phyloP scores from a whole-genome alignment of 2,329 filamentous ascomycete genomes.

The Botrytis aclada region DNA sequence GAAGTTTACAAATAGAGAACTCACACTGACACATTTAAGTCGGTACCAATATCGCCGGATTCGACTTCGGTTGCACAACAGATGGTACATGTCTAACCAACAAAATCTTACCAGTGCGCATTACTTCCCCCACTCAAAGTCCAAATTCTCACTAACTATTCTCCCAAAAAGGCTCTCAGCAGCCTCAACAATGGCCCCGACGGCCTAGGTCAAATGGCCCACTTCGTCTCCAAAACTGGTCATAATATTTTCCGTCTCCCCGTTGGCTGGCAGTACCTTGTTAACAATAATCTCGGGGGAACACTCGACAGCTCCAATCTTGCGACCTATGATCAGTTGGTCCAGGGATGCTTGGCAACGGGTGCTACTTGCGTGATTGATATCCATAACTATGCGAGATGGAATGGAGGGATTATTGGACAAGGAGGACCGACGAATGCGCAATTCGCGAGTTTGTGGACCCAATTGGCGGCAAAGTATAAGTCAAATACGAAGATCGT shows the following conservation, averaged over 20 bases:
- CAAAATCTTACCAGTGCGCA: slow-evolving; percentile 30
- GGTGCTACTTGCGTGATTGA: slow-evolving; percentile 60
- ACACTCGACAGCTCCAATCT: slow-evolving; percentile 48
- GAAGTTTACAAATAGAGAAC: not conserved
- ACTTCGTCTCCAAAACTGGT: slow-evolving; percentile 45
- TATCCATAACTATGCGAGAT: slow-evolving; percentile 57
- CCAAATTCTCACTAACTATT: not conserved
- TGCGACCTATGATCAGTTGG: slow-evolving; percentile 51
- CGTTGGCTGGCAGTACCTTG: slow-evolving; percentile 59
- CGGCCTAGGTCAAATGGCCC: slow-evolving; percentile 33
- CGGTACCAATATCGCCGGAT: slow-evolving; percentile 39
- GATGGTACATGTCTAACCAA: slow-evolving; percentile 40
- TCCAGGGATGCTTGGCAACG: slow-evolving; percentile 54
- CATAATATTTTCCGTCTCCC: slow-evolving; percentile 50
- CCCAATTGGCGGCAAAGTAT: slow-evolving; percentile 57
- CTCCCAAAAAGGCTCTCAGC: slow-evolving; percentile 31
- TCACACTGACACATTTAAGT: slow-evolving; percentile 21
- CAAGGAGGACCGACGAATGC: slow-evolving; percentile 61
- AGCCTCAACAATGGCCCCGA: slow-evolving; percentile 35
- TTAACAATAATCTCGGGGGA: slow-evolving; percentile 50
- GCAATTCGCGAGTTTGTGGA: slow-evolving; percentile 57
- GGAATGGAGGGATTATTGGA: slow-evolving; percentile 60
- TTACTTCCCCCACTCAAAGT: no score
- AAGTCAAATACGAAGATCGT: slow-evolving; percentile 50
- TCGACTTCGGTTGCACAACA: slow-evolving; percentile 48